Evolutionary conservation across 345 rosid species (phyloP).

Genomic region (Psidium friedrichsthalianum): DNA sequence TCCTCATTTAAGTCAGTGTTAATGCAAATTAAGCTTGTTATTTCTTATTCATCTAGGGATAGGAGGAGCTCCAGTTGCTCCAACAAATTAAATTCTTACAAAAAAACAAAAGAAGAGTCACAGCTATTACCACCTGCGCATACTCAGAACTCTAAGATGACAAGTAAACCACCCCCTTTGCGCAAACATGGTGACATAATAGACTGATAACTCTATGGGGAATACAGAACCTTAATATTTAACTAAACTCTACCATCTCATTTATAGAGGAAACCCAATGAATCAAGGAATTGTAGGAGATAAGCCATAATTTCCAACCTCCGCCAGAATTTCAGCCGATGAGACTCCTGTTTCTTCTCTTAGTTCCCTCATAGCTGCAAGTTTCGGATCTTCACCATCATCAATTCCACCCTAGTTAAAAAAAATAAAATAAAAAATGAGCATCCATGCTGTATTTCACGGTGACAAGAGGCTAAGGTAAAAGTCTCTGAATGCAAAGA

Average conservation of each 20-base stretch:
- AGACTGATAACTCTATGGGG: neutral
- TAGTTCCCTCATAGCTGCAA: constrained; percentile 76
- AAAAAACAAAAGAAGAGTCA: neutral
- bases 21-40: neutral
- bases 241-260: neutral
- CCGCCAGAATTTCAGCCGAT: constrained; percentile 71
- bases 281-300: neutral
- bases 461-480: neutral
- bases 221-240: neutral
- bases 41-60: neutral
- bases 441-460: neutral
- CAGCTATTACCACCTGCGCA: neutral
- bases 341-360: constrained; percentile 85
- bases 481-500: neutral
- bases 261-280: neutral
- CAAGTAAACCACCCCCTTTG: neutral
- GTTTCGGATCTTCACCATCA: constrained; percentile 76
- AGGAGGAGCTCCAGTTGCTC: neutral
- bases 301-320: constrained; percentile 25
- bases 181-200: neutral
- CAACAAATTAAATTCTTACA: neutral
- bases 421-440: neutral
- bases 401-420: constrained; percentile 77
- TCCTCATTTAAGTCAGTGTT: neutral
- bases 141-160: neutral